Evolutionary conservation across 164 flowering plant genomes (phyloP).

Genomic region (Nymphaea colorata): DNA sequence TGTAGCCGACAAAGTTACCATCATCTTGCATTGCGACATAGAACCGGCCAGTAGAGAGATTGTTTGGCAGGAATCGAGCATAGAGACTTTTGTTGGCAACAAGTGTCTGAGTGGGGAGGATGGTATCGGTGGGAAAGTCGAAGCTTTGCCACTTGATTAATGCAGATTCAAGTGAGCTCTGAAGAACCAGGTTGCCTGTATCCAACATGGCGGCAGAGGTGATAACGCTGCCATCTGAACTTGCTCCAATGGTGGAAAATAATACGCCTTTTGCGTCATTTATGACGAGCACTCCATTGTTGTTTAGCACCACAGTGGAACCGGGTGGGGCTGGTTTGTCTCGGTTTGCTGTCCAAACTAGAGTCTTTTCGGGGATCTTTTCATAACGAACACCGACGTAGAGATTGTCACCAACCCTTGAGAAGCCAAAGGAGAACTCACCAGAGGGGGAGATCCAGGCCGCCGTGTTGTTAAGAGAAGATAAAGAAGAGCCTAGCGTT

Average conservation of each 20-base stretch:
- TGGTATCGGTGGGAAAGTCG: conserved; percentile 17
- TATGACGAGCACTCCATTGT: conserved; percentile 8
- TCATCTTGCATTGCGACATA: conserved; percentile 10
- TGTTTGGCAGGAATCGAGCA: conserved; percentile 6
- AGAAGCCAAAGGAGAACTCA: conserved; percentile 28
- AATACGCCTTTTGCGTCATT: neutral
- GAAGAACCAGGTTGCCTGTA: conserved; percentile 19
- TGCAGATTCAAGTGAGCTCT: neutral
- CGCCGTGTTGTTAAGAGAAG: conserved; percentile 7
- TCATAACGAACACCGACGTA: conserved; percentile 25
- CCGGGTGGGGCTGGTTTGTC: conserved; percentile 13
- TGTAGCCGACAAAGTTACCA: conserved; percentile 19
- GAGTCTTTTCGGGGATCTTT: conserved; percentile 15
- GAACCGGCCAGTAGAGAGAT: no score
- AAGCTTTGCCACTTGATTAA: conserved; percentile 17
- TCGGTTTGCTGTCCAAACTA: conserved; percentile 25
- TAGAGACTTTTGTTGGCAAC: neutral
- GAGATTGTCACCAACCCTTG: conserved; percentile 6
- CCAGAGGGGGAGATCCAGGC: conserved; percentile 20
- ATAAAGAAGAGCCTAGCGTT: conserved; percentile 7
- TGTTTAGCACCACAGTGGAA: conserved; percentile 9
- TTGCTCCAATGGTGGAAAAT: neutral
- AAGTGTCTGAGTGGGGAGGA: conserved; percentile 16
- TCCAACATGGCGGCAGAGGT: conserved; percentile 14
- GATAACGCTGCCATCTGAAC: neutral